Evolutionary conservation across 208 protist genomes (phyloP), one percentile per base, ranked within the genome.

Genomic region (Herpetomonas tarakana): DNA sequence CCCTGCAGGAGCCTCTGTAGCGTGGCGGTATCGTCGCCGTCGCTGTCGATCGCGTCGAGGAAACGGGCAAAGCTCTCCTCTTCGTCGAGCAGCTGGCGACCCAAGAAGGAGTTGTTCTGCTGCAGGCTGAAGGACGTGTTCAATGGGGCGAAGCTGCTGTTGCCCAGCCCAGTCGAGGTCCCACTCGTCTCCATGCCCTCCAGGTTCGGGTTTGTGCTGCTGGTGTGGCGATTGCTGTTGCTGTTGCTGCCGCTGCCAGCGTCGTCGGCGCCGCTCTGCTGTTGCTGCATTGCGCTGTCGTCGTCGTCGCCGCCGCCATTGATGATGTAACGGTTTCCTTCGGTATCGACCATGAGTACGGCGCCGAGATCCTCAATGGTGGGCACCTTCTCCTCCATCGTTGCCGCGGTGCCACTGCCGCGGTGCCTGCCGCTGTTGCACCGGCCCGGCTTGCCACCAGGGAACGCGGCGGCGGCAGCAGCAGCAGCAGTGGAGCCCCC

Each of bases 21-120:
- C 3, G 53, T 30, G 51, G 57, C 69, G 22, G 67, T 64, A 46
- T 72, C 70, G 61, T 77, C 65, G 27, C 68, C 68, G 53, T 70
- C 24, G 45, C 59, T 52, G 46, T 62, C 59, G 19, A 75, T 62
- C n/a, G 44, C 61, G 26, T 59, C 25, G 11, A 75, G 56, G 38
- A 78, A 72, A 41, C 52, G 58, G 6, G 26, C 41, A 18, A 78
- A 75, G 45, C 47, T 55, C 7, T 71, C 65, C 18, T 68, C 71
- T 2, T 60, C 58, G 11, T 70, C 58, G 41, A 71, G 30, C 9
- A 69, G 31, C 2, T 58, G 52, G 4, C 52, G 49, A 19, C 49
- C 56, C 2, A 56, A 21, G 24, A 25, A 21, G 16, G 65, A 45
- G 46, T 45, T 52, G 46, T 39, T 24, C 18, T 56, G 55, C 18